phyloP scores from a whole-genome alignment of 345 rosid genomes.

The Excoecaria cochinchinensis region DNA sequence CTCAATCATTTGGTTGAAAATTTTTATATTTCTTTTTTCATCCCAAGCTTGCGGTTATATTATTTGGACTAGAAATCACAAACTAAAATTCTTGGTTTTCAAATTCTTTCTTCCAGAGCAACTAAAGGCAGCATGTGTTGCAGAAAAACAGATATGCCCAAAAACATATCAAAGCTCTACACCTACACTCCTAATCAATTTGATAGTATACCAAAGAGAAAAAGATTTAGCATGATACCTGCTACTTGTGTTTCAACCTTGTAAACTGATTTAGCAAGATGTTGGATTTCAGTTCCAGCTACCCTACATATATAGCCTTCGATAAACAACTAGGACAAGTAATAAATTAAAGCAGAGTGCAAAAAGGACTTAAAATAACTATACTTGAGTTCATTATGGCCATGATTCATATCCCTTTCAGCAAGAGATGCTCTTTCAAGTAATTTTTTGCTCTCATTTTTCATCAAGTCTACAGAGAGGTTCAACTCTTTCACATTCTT shows the following conservation, averaged over 20 bases:
- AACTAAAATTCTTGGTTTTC: background rate
- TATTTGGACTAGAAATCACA: background rate
- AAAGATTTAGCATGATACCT: constrained; percentile 40
- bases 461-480: constrained; percentile 79
- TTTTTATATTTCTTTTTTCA: background rate
- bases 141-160: background rate
- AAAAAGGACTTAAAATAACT: background rate
- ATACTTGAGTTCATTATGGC: constrained; percentile 73
- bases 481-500: constrained; percentile 68
- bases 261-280: constrained; percentile 65
- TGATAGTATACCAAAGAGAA: background rate
- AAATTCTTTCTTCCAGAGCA: background rate
- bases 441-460: constrained; percentile 77
- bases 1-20: background rate
- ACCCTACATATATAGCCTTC: constrained; percentile 43
- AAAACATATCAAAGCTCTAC: background rate
- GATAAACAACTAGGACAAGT: constrained; percentile 8
- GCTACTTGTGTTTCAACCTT: constrained; percentile 74
- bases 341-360: constrained; percentile 4
- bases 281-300: constrained; percentile 69
- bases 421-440: constrained; percentile 90
- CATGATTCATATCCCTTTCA: constrained; percentile 76
- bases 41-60: background rate
- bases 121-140: background rate
- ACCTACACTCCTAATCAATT: background rate